Evolutionary conservation across 805 yeast species (phyloP), one percentile per base, ranked within the genome.

Genomic region (Hanseniaspora nectarophila): DNA sequence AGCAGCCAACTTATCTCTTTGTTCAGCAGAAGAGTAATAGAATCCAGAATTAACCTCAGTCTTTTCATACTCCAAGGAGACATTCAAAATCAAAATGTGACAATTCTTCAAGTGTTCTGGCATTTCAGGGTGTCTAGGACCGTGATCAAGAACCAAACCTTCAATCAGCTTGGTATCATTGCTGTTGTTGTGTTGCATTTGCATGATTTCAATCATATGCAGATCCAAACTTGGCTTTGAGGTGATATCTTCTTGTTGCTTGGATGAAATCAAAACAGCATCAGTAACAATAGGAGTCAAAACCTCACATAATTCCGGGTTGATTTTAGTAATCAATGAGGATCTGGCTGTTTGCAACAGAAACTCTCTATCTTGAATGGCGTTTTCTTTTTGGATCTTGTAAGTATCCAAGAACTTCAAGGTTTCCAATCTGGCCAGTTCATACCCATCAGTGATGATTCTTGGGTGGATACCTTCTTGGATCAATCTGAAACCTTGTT

Each of bases 61-160:
- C 73, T 92, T 92, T 66, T 92, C 98, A 67, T 92, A 92, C 69
- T 92, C 98, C 60, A 92, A 73, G 5, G 95, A 85, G 43, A 92
- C 98, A 66, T 92, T 92, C 60, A 92, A 75, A 51, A 86, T 92
- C 63, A 92, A 74, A 32, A 92, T 80, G 61, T 78, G 73, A 1
- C 96, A 96, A 66, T 92, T 86, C 57, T 78, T 76, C 18, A 92
- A 82, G 52, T 80, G 70, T 58, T 81, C 84, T 54, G 98, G 98
- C 98, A 92, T 92, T 68, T 92, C 98, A 43, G 98, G 98, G 73
- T 92, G 98, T 66, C 98, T 80, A 16, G 96, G 97, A 59, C 98
- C 98, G 66, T 92, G 98, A 67, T 92, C 98, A 58, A 92, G 74
- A 34, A 92, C 98, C 59, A 92, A 76, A 43, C 98, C 98, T 60